These are phyloP conservation scores for Microthlaspi erraticum DNA, from an alignment of 345 rosid species.

Conservation along the genomic window DNA sequence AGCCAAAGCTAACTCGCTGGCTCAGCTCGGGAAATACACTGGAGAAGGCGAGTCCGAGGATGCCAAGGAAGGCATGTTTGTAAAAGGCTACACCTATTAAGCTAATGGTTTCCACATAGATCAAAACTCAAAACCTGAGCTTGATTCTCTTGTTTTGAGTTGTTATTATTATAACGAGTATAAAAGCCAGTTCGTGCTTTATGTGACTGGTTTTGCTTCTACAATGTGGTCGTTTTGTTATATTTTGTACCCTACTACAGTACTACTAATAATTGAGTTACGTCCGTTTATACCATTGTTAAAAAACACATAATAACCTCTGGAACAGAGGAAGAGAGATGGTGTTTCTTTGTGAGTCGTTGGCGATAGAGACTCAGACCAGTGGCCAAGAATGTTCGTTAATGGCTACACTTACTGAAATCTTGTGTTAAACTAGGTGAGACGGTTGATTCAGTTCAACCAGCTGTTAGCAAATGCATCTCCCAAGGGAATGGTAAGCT, in stretches of 20 bases:
- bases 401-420: conserved; percentile 67
- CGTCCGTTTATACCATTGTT: too few relatives aligned
- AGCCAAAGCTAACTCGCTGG: conserved; percentile 85
- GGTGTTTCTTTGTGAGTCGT: too few relatives aligned
- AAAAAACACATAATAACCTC: too few relatives aligned
- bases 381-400: conserved; percentile 48
- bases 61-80: conserved; percentile 89
- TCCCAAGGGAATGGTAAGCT: conserved; percentile 54
- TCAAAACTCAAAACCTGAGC: conserved; percentile 53
- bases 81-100: conserved; percentile 78
- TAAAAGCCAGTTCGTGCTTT: conserved; percentile 1
- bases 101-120: conserved; percentile 13
- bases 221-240: conserved; percentile 59
- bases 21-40: conserved; percentile 91
- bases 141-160: conserved; percentile 60
- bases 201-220: conserved; percentile 39
- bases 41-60: conserved; percentile 92
- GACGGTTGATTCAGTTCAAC: conserved; percentile 73
- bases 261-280: conserved; percentile 10
- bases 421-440: conserved; percentile 85
- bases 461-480: conserved; percentile 60
- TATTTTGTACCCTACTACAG: conserved; percentile 17
- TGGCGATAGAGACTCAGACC: too few relatives aligned
- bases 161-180: conserved; percentile 43
- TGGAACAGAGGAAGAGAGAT: not conserved